phyloP scores from a whole-genome alignment of 805 yeast species.

The Candida ascalaphidarum region DNA sequence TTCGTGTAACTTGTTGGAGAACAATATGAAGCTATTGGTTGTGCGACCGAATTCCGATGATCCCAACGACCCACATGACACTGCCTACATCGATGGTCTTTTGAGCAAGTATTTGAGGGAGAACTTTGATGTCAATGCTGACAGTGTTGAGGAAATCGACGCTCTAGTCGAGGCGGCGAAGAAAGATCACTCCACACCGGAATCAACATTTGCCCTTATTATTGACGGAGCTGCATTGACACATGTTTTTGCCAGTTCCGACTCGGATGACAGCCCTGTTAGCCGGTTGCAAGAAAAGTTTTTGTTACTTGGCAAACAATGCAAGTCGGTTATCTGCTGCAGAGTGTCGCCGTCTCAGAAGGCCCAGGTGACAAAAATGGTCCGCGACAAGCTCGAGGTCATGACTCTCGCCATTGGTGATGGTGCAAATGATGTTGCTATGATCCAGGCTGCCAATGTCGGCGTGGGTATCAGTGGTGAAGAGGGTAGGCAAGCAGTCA shows the following conservation, averaged over 20 bases:
- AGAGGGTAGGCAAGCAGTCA: slow-evolving; percentile 84
- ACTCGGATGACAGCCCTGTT: slow-evolving; percentile 31
- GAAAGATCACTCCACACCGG: slow-evolving; percentile 56
- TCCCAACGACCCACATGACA: no score
- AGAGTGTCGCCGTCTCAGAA: slow-evolving; percentile 86
- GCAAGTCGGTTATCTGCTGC: slow-evolving; percentile 77
- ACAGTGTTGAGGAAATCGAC: slow-evolving; percentile 39
- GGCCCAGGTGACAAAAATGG: slow-evolving; percentile 74
- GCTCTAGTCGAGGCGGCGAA: slow-evolving; percentile 33
- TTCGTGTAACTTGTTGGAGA: slow-evolving; percentile 69
- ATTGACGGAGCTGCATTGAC: slow-evolving; percentile 75
- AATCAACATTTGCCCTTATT: slow-evolving; percentile 58
- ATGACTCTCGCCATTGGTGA: slow-evolving; percentile 87
- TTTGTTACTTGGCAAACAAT: slow-evolving; percentile 65
- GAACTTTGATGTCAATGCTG: slow-evolving; percentile 51
- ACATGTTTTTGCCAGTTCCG: slow-evolving; percentile 30
- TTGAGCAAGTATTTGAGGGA: slow-evolving; percentile 45
- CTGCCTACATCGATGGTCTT: slow-evolving; percentile 36
- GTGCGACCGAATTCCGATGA: slow-evolving; percentile 39
- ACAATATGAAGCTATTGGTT: slow-evolving; percentile 67
- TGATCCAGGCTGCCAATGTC: slow-evolving; percentile 83
- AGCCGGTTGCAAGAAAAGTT: slow-evolving; percentile 34
- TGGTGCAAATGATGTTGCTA: slow-evolving; percentile 85
- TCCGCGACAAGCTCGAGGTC: slow-evolving; percentile 64
- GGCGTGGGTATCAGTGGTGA: slow-evolving; percentile 91